Percentiles rank a stretch among this genome's conserved stretches.
Evolutionary conservation across 768 basidiomycete genomes (phyloP).

Genomic region (Mrakia frigida): DNA sequence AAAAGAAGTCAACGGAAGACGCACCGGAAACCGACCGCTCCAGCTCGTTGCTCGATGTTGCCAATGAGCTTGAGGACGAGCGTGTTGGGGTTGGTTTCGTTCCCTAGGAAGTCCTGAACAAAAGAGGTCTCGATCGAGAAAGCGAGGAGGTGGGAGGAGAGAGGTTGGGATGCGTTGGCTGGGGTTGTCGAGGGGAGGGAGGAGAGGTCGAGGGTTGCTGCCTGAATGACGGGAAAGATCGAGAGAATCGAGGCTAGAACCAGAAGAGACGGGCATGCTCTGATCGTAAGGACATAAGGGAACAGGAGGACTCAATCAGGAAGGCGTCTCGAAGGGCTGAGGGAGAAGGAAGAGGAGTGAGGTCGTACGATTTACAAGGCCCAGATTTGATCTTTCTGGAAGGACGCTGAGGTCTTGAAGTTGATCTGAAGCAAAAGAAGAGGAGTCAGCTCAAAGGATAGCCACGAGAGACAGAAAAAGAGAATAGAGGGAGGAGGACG

Average conservation of each 20-base stretch:
- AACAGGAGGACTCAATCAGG: background rate
- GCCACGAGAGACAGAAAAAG: too few relatives aligned
- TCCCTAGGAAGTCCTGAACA: slow-evolving; percentile 41
- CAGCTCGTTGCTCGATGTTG: slow-evolving; percentile 39
- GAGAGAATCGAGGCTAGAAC: background rate
- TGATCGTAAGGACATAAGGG: background rate
- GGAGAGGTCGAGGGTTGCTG: background rate
- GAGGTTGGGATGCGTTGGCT: slow-evolving; percentile 35
- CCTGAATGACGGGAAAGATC: background rate
- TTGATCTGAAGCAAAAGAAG: too few relatives aligned
- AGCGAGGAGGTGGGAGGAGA: slow-evolving; percentile 39
- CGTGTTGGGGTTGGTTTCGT: slow-evolving; percentile 40
- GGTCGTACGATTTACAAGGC: too few relatives aligned
- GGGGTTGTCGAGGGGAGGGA: slow-evolving; percentile 19
- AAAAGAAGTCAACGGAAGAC: background rate
- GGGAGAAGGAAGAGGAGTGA: too few relatives aligned
- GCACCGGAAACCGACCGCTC: slow-evolving; percentile 28
- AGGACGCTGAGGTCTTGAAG: too few relatives aligned
- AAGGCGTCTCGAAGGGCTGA: background rate
- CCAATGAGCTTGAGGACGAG: slow-evolving; percentile 40
- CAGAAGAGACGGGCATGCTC: background rate
- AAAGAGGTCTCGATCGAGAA: slow-evolving; percentile 43
- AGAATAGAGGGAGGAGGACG: too few relatives aligned
- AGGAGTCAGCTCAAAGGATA: too few relatives aligned
- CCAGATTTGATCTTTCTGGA: too few relatives aligned